Percentiles rank a stretch among this genome's conserved stretches.
phyloP scores from a whole-genome alignment of 805 yeast species.

The Schizosaccharomyces japonicus region DNA sequence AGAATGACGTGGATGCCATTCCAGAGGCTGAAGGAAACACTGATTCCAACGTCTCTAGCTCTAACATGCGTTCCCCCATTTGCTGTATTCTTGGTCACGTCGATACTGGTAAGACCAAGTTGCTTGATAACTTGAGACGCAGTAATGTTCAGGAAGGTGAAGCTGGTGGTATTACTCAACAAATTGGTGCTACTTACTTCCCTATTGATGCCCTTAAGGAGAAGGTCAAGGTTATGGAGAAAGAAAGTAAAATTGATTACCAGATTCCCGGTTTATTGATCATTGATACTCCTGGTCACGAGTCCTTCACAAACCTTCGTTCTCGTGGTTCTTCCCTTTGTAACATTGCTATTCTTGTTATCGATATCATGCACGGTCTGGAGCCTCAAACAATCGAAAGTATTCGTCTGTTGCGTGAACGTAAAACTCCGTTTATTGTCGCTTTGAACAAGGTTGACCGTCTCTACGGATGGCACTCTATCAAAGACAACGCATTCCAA shows the following conservation, averaged over 20 bases:
- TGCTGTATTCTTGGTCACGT: conserved; percentile 98
- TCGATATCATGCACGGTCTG: conserved; percentile 96
- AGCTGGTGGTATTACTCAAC: conserved; percentile 99
- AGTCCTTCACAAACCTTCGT: conserved; percentile 90
- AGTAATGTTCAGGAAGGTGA: conserved; percentile 99
- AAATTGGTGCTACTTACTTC: conserved; percentile 98
- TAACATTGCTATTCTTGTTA: conserved; percentile 95
- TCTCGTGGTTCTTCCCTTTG: conserved; percentile 96
- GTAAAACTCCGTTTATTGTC: conserved; percentile 94
- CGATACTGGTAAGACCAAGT: conserved; percentile 97
- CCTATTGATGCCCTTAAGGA: conserved; percentile 82
- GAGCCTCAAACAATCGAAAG: conserved; percentile 96
- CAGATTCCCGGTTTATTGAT: conserved; percentile 93
- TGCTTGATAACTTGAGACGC: conserved; percentile 90
- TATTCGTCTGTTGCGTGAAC: conserved; percentile 69
- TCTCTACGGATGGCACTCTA: conserved; percentile 77
- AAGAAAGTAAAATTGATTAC: conserved; percentile 51
- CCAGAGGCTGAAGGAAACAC: conserved; percentile 16
- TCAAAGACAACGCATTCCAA: conserved; percentile 86
- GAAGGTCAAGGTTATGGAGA: conserved; percentile 78
- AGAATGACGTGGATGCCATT: conserved; percentile 7
- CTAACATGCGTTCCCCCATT: conserved; percentile 84
- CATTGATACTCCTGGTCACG: conserved; percentile 99
- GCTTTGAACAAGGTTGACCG: conserved; percentile 96
- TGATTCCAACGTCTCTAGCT: conserved; percentile 6